A percentile compares a stretch with the other conserved stretches of the same genome.
Evolutionary conservation across 768 basidiomycete genomes (phyloP).

Genomic region (Mycena epipterygia): DNA sequence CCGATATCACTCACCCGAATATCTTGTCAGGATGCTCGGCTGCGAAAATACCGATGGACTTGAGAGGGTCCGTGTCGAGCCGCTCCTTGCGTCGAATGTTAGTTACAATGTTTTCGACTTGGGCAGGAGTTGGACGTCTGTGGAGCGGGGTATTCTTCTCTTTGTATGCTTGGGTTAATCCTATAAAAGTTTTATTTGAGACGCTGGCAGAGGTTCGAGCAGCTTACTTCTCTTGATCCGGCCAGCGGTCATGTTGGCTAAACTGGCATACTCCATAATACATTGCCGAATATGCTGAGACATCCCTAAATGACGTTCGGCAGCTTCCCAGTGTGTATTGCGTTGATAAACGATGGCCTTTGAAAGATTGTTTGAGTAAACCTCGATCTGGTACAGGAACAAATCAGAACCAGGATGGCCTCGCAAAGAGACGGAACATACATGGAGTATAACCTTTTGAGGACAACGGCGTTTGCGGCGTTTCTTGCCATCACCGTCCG

Average conservation of each 20-base stretch:
- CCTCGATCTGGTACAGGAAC: not conserved
- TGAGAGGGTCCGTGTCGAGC: not conserved
- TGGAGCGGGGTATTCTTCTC: not conserved
- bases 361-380: not conserved
- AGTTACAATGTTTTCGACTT: not conserved
- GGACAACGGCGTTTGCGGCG: not conserved
- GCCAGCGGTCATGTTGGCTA: too few species aligned
- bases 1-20: too few species aligned
- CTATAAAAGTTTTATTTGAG: not conserved
- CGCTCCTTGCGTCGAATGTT: not conserved
- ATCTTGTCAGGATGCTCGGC: not conserved
- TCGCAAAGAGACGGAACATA: not conserved
- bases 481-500: not conserved
- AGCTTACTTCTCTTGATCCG: too few species aligned
- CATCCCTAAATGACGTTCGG: not conserved
- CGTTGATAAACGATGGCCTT: not conserved
- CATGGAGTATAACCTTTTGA: not conserved
- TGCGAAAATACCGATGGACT: not conserved
- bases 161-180: not conserved
- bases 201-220: not conserved
- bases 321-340: not conserved
- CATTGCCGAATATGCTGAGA: conserved; percentile 4
- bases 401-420: not conserved
- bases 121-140: not conserved
- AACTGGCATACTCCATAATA: conserved; percentile 9